Conservation (phyloP, 345 rosid genomes). For the Turnera subulata region DNA sequence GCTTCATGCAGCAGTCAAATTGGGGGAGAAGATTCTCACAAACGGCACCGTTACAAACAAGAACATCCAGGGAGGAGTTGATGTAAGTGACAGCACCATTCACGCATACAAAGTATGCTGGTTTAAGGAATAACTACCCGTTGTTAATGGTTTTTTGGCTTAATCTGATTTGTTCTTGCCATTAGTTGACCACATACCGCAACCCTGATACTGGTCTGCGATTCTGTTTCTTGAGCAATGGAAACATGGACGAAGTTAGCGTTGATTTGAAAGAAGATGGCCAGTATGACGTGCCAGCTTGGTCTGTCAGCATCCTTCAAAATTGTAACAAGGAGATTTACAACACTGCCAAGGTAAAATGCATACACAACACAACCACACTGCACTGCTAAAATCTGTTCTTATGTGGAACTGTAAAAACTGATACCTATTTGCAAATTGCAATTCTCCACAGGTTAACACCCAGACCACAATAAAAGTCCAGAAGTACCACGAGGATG, state of each 20-base stretch:
- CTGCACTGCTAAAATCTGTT: too few species aligned
- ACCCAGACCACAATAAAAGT: conserved; percentile 5
- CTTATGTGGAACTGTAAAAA: background rate
- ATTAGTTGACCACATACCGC: conserved; percentile 6
- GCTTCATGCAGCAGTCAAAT: conserved; percentile 10
- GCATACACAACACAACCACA: too few species aligned
- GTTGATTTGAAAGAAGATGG: conserved; percentile 8
- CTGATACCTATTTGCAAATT: background rate
- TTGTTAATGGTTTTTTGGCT: background rate
- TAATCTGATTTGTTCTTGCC: background rate
- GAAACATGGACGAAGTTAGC: background rate
- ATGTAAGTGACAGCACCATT: background rate
- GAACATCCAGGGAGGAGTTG: background rate
- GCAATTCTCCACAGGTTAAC: conserved; percentile 2
- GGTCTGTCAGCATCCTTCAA: conserved; percentile 18
- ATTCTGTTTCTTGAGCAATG: conserved; percentile 14
- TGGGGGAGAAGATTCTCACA: conserved; percentile 10
- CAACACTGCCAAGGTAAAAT: conserved; percentile 15
- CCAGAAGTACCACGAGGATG: background rate
- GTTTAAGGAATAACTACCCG: too few species aligned
- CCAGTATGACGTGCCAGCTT: conserved; percentile 8
- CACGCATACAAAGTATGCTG: background rate
- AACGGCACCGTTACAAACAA: background rate
- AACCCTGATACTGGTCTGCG: background rate
- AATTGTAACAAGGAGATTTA: conserved; percentile 15